Conservation (phyloP, 305 asterid genomes). For the Salvia sclarea region DNA sequence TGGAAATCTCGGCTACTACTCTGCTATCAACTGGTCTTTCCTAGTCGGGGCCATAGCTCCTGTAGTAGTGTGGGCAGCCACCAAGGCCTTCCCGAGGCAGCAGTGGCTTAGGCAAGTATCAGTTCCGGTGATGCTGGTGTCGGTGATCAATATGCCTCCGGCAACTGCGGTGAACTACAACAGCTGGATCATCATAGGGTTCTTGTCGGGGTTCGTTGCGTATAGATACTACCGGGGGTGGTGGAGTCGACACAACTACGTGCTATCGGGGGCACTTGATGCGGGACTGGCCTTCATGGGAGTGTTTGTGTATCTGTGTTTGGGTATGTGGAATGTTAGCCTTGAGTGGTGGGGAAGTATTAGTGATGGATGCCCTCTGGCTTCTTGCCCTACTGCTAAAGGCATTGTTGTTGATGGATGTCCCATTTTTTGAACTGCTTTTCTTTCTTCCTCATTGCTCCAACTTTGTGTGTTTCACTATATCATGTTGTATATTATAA, state of each 20-base stretch:
- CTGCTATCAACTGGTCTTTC: constrained; percentile 81
- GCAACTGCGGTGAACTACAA: constrained; percentile 88
- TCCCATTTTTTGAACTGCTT: constrained; percentile 45
- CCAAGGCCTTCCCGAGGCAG: constrained; percentile 66
- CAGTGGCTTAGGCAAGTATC: constrained; percentile 64
- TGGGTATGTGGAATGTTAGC: constrained; percentile 62
- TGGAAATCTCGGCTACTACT: constrained; percentile 80
- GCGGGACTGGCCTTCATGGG: constrained; percentile 98
- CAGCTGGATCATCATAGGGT: constrained; percentile 85
- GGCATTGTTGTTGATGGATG: constrained; percentile 81
- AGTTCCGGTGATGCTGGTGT: constrained; percentile 72
- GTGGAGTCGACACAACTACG: constrained; percentile 91
- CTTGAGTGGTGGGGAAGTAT: constrained; percentile 92
- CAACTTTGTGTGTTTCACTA: background rate
- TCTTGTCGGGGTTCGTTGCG: constrained; percentile 69
- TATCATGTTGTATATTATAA: background rate
- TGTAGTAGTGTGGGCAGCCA: constrained; percentile 61
- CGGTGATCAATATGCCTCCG: constrained; percentile 81
- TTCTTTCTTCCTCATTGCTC: background rate
- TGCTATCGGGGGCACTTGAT: constrained; percentile 90
- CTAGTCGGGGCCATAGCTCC: constrained; percentile 80
- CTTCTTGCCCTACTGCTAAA: constrained; percentile 85
- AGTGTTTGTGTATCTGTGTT: constrained; percentile 66
- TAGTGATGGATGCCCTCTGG: constrained; percentile 81
- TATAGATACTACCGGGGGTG: constrained; percentile 63